These are phyloP conservation scores for Rhodamnia argentea DNA, from an alignment of 345 rosid genomes.

Conservation along the genomic window DNA sequence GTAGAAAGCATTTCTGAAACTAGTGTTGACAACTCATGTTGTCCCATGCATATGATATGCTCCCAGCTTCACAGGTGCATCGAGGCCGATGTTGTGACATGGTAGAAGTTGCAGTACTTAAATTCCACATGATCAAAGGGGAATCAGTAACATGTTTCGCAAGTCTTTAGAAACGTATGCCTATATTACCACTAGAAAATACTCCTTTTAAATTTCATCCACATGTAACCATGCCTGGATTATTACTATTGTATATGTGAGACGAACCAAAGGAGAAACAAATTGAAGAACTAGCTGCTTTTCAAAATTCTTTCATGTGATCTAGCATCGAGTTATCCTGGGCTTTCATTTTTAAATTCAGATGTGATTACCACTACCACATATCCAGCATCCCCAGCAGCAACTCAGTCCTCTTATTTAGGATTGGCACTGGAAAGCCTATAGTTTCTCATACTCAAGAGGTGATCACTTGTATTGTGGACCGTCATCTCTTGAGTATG, in stretches of 20 bases:
- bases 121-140: not conserved
- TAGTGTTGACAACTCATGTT: not conserved
- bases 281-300: not conserved
- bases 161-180: not conserved
- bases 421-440: not conserved
- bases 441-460: not conserved
- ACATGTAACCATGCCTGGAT: not conserved
- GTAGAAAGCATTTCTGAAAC: not conserved
- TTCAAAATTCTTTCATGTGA: not conserved
- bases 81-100: not conserved
- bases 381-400: not conserved
- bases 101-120: not conserved
- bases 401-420: not conserved
- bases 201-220: not conserved
- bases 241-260: not conserved
- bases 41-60: not conserved
- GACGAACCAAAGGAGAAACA: not conserved
- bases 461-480: not conserved
- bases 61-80: not conserved
- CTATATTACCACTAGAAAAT: not conserved
- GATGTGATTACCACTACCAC: not conserved
- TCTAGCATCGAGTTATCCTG: not conserved
- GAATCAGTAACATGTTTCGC: not conserved
- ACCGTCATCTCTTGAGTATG: not conserved
- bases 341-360: not conserved